phyloP scores from a whole-genome alignment of 805 yeast species.

The Nakazawaea ishiwadae region DNA sequence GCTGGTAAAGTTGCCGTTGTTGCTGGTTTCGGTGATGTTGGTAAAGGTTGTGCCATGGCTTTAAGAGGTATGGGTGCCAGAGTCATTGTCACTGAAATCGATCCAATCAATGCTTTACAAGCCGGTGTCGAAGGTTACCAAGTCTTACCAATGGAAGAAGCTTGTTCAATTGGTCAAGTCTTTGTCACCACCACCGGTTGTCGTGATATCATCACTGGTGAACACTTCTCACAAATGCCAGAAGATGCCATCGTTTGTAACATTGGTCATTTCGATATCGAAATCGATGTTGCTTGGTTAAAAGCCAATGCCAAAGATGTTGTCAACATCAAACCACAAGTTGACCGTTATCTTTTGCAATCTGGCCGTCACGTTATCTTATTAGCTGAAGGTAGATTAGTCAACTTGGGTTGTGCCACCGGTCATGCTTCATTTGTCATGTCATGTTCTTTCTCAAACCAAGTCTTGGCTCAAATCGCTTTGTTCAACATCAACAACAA shows the following conservation, averaged over 20 bases:
- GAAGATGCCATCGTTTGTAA: conserved; percentile 99
- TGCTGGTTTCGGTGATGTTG: conserved; percentile 99
- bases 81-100: conserved; percentile 94
- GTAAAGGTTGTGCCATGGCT: conserved; percentile 99
- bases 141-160: conserved; percentile 93
- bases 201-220: conserved; percentile 92
- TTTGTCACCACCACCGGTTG: conserved; percentile 99
- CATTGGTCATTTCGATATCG: conserved; percentile 99
- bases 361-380: conserved; percentile 91
- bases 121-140: conserved; percentile 99
- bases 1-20: conserved; percentile 99
- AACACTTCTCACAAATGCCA: conserved; percentile 89
- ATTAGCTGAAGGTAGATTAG: conserved; percentile 98
- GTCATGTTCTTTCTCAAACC: conserved; percentile 99
- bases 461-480: conserved; percentile 98
- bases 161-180: conserved; percentile 89
- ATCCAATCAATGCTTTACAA: conserved; percentile 98
- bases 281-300: conserved; percentile 98
- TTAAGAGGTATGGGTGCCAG: conserved; percentile 99
- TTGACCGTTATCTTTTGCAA: conserved; percentile 89
- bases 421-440: conserved; percentile 99
- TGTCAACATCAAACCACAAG: conserved; percentile 98
- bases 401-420: conserved; percentile 99
- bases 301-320: conserved; percentile 89
- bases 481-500: conserved; percentile 84